Evolutionary conservation across 352 stramenopile genomes (phyloP).

Genomic region (Phytophthora idaei): DNA sequence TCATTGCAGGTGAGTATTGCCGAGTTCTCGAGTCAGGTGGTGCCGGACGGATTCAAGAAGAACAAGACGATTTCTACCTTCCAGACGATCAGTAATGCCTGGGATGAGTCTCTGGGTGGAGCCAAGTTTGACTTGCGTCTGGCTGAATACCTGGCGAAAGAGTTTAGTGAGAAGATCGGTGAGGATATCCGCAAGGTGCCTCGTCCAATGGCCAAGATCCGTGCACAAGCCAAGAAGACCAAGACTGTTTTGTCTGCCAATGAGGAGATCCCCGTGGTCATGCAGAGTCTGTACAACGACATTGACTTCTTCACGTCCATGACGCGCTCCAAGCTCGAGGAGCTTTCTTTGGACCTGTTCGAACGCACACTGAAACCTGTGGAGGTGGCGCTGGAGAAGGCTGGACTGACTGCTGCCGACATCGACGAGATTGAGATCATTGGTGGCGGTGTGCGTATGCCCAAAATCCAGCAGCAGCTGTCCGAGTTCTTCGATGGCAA

Average conservation of each 20-base stretch:
- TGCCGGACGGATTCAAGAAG: slow-evolving; percentile 90
- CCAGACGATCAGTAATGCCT: slow-evolving; percentile 93
- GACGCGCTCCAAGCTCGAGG: slow-evolving; percentile 92
- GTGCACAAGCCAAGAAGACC: slow-evolving; percentile 95
- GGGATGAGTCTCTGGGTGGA: slow-evolving; percentile 94
- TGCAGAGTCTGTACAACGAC: slow-evolving; percentile 95
- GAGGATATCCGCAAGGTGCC: slow-evolving; percentile 91
- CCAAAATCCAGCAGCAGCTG: slow-evolving; percentile 93
- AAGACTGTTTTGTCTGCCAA: slow-evolving; percentile 98
- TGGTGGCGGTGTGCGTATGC: slow-evolving; percentile 96
- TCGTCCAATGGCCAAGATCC: slow-evolving; percentile 95
- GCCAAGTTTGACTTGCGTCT: slow-evolving; percentile 93
- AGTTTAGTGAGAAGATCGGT: slow-evolving; percentile 94
- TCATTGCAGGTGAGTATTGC: slow-evolving; percentile 91
- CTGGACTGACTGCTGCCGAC: slow-evolving; percentile 91
- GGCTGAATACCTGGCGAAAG: slow-evolving; percentile 92
- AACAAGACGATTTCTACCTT: slow-evolving; percentile 93
- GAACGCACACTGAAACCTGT: slow-evolving; percentile 87
- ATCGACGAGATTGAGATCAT: slow-evolving; percentile 97
- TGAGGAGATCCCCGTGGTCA: slow-evolving; percentile 94
- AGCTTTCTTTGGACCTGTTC: slow-evolving; percentile 90
- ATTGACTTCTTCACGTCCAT: slow-evolving; percentile 93
- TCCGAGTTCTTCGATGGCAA: slow-evolving; percentile 72
- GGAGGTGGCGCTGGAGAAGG: slow-evolving; percentile 81
- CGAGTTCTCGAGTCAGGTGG: slow-evolving; percentile 84